These are phyloP conservation scores for Paramecium biaurelia DNA, from an alignment of 73 alveolate species.

Conservation along the genomic window DNA sequence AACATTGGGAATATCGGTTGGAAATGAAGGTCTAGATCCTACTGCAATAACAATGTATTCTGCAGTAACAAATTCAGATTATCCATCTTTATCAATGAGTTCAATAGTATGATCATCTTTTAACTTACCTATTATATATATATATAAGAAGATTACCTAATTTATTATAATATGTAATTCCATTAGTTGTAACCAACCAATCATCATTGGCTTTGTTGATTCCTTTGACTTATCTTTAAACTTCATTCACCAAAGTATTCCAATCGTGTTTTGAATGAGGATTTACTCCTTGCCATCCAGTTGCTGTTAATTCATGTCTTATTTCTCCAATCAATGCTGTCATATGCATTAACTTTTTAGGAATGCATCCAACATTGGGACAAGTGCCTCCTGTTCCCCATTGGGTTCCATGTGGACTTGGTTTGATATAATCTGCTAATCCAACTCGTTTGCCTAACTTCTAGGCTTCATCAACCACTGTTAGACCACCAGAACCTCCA, in stretches of 20 bases:
- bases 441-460: constrained; percentile 83
- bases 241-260: constrained; percentile 28
- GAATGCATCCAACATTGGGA: constrained; percentile 99
- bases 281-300: constrained; percentile 52
- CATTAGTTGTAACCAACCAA: constrained; percentile 41
- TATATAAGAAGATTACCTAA: constrained; percentile 27
- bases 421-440: constrained; percentile 86
- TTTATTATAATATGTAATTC: constrained; percentile 27
- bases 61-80: constrained; percentile 37
- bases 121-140: constrained; percentile 8
- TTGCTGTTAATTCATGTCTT: neutral
- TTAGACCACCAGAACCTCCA: constrained; percentile 97
- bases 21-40: constrained; percentile 57
- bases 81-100: neutral
- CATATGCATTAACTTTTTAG: constrained; percentile 93
- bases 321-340: constrained; percentile 59
- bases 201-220: constrained; percentile 49
- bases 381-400: constrained; percentile 99
- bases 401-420: constrained; percentile 97
- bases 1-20: constrained; percentile 38
- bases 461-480: constrained; percentile 88
- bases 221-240: constrained; percentile 52
- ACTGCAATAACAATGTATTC: constrained; percentile 30
- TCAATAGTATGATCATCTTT: constrained; percentile 45
- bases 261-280: constrained; percentile 22